Evolutionary conservation across 148 eudicot genomes (phyloP), one percentile per base, ranked within the genome.

Genomic region (Cornus suecica): DNA sequence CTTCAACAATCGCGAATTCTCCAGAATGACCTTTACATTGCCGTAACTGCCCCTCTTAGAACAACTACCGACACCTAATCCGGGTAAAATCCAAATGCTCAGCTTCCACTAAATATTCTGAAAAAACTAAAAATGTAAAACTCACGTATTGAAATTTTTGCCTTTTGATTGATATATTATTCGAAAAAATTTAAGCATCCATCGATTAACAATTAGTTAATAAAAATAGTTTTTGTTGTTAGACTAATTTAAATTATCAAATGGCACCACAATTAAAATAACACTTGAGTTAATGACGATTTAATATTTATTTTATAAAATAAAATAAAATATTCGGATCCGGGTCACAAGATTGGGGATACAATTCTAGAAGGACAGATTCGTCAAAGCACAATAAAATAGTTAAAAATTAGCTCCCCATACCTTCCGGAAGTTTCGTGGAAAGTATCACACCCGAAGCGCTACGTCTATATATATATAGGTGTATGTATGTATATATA

Each of bases 401-500:
- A 48, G n/a, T n/a, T 48, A 58, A 58, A n/a, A n/a, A 14, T 58
- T 58, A 13, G 22, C 24, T 24, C 58, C 31, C 3, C 1, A 24
- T 18, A 4, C 11, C n/a, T 6, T 34, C 74, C 14, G 30, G 69
- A 16, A 70, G 52, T 58, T 77, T 70, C 75, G 31, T 13, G 61
- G 70, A 77, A 71, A 20, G 0, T 3, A 7, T 20, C 7, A 11
- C 9, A 1, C 1, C 48, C 5, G 0, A 7, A 8, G 16, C 1
- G 29, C 23, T 70, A 58, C 14, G 62, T 37, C 0, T 22, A 20
- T 22, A 20, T 0, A 16, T 0, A 16, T 18, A 0, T 56, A 2
- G 0, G 15, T 4, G 1, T 29, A 10, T 1, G 22, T 3, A 5
- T 5, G 1, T 14, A n/a, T 5, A 15, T 8, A 2, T 2, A 23